phyloP scores from a whole-genome alignment of 495 filamentous ascomycete species.

The Penicillium longicatenatum region DNA sequence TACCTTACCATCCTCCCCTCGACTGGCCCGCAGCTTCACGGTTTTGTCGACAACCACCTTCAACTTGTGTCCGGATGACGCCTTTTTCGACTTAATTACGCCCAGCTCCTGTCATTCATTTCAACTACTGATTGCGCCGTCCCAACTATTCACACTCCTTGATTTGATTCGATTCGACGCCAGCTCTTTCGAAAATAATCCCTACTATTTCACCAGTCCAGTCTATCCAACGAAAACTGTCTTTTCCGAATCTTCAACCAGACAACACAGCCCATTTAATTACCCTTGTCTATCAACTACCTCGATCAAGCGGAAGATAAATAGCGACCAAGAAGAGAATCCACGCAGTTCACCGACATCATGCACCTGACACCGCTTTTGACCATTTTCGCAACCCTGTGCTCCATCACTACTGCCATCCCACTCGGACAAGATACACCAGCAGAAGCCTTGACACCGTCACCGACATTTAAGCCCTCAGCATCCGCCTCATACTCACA shows the following conservation, averaged over 20 bases:
- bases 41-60: conserved; percentile 5
- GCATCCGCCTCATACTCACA: conserved; percentile 2
- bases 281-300: neutral
- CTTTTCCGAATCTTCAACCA: neutral
- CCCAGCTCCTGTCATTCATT: conserved; percentile 30
- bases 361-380: neutral
- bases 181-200: conserved; percentile 2
- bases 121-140: conserved; percentile 1
- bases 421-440: conserved; percentile 12
- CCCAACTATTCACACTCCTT: conserved; percentile 12
- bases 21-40: neutral
- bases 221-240: neutral
- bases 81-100: conserved; percentile 12
- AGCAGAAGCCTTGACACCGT: conserved; percentile 3
- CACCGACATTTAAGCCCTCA: conserved; percentile 1
- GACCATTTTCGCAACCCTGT: conserved; percentile 11
- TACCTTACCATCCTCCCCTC: neutral
- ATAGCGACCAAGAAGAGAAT: neutral
- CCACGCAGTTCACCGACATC: neutral
- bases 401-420: conserved; percentile 15
- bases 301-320: neutral
- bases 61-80: neutral
- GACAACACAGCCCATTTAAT: neutral
- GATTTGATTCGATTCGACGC: neutral
- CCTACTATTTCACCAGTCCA: neutral